A percentile compares a stretch with the other conserved stretches of the same genome.
These are phyloP conservation scores for Penicillium sp. DNA, from an alignment of 2,329 filamentous ascomycete species.

Conservation along the genomic window DNA sequence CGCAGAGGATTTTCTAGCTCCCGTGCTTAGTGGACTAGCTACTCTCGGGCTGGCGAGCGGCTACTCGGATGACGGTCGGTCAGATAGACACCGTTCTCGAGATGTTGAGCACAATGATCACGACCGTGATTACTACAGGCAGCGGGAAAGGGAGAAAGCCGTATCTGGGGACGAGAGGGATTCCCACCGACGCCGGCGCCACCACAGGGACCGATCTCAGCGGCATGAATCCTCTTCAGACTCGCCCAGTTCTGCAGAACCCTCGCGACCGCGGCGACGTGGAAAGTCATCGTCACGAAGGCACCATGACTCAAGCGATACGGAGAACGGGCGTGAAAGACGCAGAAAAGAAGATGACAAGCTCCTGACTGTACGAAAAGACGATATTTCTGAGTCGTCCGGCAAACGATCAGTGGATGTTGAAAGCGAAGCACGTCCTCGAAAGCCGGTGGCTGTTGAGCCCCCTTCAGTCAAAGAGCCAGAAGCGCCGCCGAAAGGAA, in stretches of 20 bases:
- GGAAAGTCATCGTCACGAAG: conserved; percentile 22
- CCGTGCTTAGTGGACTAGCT: conserved; percentile 28
- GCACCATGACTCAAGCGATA: conserved; percentile 23
- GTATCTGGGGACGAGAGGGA: conserved; percentile 18
- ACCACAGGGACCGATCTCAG: conserved; percentile 19
- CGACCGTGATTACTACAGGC: conserved; percentile 8
- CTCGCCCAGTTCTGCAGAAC: conserved; percentile 30
- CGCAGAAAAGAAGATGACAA: conserved; percentile 14
- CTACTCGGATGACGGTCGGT: conserved; percentile 29
- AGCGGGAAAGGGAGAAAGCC: conserved; percentile 16
- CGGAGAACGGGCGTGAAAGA: conserved; percentile 21
- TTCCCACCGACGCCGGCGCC: conserved; percentile 18
- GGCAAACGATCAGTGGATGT: conserved; percentile 19
- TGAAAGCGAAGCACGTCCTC: conserved; percentile 19
- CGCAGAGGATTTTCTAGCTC: conserved; percentile 16
- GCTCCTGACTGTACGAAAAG: conserved; percentile 14
- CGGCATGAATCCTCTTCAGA: conserved; percentile 18
- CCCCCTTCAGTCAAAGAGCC: conserved; percentile 46
- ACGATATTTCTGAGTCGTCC: conserved; percentile 14
- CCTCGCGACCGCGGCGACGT: conserved; percentile 29
- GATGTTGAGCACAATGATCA: conserved; percentile 20
- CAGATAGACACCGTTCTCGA: conserved; percentile 22
- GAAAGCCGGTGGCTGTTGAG: conserved; percentile 26
- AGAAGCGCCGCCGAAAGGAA: conserved; percentile 69
- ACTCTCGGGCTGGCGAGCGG: conserved; percentile 34